Evolutionary conservation across 2,329 filamentous ascomycete species (phyloP).

Genomic region (Aspergillus novofumigatus): DNA sequence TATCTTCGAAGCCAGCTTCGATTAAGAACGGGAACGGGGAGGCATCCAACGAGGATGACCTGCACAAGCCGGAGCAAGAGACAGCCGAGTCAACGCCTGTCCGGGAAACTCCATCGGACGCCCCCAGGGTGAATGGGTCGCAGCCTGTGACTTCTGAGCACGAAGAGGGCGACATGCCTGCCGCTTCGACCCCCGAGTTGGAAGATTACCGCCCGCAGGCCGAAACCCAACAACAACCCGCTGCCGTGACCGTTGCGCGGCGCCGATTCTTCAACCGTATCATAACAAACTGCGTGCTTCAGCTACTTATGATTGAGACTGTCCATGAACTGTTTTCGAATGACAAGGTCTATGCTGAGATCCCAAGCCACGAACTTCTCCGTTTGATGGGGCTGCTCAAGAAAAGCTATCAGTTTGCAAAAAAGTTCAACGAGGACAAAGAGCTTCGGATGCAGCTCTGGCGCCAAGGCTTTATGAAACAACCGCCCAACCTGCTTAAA

Average conservation of each 20-base stretch:
- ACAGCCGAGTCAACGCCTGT: constrained; percentile 16
- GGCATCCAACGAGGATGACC: constrained; percentile 21
- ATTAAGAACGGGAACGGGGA: constrained; percentile 31
- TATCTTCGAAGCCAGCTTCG: constrained; percentile 29
- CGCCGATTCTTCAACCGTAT: constrained; percentile 98
- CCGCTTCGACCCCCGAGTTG: constrained; percentile 47
- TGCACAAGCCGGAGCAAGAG: constrained; percentile 14
- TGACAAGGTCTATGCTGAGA: constrained; percentile 87
- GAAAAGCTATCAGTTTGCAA: constrained; percentile 93
- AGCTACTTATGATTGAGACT: constrained; percentile 98
- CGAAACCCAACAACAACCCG: constrained; percentile 76
- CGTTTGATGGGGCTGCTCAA: constrained; percentile 92
- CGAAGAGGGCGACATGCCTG: constrained; percentile 31
- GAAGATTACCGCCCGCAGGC: constrained; percentile 84
- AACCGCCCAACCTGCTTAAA: constrained; percentile 94
- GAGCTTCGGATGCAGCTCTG: constrained; percentile 90
- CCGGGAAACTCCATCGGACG: constrained; percentile 20
- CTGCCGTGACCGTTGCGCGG: constrained; percentile 88
- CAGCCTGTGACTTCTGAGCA: constrained; percentile 28
- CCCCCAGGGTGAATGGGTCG: constrained; percentile 26
- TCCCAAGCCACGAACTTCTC: constrained; percentile 83
- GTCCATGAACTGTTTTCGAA: constrained; percentile 98
- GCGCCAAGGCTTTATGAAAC: constrained; percentile 99
- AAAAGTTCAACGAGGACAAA: constrained; percentile 96
- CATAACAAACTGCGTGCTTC: constrained; percentile 95